Percentiles rank a stretch among this genome's conserved stretches.
These are phyloP conservation scores for Prosopis cineraria DNA, from an alignment of 306 rosid species.

Conservation along the genomic window DNA sequence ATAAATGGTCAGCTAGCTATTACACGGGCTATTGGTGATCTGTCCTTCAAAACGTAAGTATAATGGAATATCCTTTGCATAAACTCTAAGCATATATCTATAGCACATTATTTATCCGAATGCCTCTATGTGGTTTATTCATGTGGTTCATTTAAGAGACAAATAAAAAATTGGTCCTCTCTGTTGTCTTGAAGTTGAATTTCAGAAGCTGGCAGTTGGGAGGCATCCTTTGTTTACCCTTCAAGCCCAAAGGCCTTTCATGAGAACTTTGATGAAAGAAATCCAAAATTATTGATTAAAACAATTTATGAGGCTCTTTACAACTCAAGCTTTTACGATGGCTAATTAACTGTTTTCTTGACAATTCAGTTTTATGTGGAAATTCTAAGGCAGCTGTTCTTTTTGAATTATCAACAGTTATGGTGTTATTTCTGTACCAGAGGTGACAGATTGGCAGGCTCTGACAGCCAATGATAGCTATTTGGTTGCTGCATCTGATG, in stretches of 20 bases:
- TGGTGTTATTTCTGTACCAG: conserved; percentile 93
- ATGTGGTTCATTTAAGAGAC: not conserved
- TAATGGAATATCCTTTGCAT: conserved; percentile 27
- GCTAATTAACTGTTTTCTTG: conserved; percentile 33
- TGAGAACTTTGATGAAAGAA: not conserved
- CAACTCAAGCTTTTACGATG: conserved; percentile 24
- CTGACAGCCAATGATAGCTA: conserved; percentile 84
- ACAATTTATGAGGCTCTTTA: not conserved
- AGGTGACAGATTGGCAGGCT: conserved; percentile 91
- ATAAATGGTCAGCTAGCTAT: conserved; percentile 93
- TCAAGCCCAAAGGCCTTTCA: conserved; percentile 6
- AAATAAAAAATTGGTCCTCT: conserved; percentile 1
- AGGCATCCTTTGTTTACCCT: conserved; percentile 8
- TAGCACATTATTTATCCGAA: conserved; percentile 16
- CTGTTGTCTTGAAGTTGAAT: conserved; percentile 20
- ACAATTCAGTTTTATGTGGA: conserved; percentile 24
- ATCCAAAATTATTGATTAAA: not conserved
- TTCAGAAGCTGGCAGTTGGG: conserved; percentile 26
- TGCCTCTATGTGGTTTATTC: conserved; percentile 1
- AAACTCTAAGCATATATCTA: conserved; percentile 25
- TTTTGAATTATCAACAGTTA: conserved; percentile 51
- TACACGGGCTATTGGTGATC: conserved; percentile 88
- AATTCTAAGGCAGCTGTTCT: conserved; percentile 39
- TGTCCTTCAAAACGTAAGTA: conserved; percentile 75
- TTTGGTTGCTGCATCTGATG: conserved; percentile 96